Evolutionary conservation across 129 eudicot genomes (phyloP).

Genomic region (Gnaphalium uliginosum): DNA sequence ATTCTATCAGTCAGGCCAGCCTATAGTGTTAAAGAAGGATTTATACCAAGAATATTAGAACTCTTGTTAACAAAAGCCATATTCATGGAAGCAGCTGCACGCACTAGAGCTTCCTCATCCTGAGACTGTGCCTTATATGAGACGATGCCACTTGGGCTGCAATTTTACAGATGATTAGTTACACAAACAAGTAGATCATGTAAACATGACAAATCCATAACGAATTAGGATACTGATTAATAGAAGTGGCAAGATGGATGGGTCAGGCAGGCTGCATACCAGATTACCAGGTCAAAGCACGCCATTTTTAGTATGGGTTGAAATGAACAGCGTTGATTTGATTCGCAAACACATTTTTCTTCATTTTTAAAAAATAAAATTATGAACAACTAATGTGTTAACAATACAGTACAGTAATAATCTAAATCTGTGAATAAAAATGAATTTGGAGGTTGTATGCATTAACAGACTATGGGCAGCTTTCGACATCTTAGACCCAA

Average conservation of each 20-base stretch:
- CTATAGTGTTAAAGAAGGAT: conserved; percentile 3
- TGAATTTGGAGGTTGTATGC: conserved; percentile 10
- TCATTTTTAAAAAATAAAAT: neutral
- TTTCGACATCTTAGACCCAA: neutral
- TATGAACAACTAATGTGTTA: neutral
- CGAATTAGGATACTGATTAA: neutral
- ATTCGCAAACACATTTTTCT: neutral
- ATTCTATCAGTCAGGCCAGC: conserved; percentile 3
- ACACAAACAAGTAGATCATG: conserved; percentile 8
- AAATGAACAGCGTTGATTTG: neutral
- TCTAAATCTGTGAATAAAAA: neutral
- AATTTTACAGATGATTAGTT: conserved; percentile 20
- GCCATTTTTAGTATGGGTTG: neutral
- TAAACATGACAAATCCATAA: neutral
- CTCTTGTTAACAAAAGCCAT: conserved; percentile 67
- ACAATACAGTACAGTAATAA: neutral
- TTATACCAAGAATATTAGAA: conserved; percentile 71
- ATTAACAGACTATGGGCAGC: neutral
- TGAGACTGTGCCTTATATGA: conserved; percentile 94
- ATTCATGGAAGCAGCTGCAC: conserved; percentile 90
- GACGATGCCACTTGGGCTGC: conserved; percentile 70
- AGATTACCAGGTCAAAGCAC: neutral
- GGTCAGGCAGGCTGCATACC: neutral
- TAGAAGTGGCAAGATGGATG: neutral
- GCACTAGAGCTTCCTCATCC: conserved; percentile 99